A percentile compares a stretch with the other conserved stretches of the same genome.
Conservation (phyloP, 1,284 basidiomycete species). For the Cronartium quercuum region DNA sequence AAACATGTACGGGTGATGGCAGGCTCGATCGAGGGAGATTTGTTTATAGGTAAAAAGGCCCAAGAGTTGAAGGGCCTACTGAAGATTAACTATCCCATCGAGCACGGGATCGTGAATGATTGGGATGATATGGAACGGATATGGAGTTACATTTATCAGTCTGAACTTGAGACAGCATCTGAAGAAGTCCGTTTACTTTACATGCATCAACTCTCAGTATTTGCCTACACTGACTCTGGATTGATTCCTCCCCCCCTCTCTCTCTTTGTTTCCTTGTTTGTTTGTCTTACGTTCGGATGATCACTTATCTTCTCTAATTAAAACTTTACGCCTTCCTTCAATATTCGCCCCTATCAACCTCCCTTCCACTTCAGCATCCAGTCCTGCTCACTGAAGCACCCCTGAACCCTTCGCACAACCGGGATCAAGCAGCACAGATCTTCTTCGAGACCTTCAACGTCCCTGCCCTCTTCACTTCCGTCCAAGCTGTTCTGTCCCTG, state of each 20-base stretch:
- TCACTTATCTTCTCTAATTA: not conserved
- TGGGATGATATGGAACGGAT: constrained; percentile 99
- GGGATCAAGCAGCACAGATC: constrained; percentile 91
- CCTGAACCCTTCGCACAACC: constrained; percentile 85
- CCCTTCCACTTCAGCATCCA: constrained; percentile 66
- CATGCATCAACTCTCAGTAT: constrained; percentile 18
- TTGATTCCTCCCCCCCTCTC: not conserved
- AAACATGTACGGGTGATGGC: constrained; percentile 97
- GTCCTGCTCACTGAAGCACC: constrained; percentile 92
- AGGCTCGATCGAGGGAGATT: constrained; percentile 78
- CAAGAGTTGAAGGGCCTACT: constrained; percentile 88
- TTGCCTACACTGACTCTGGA: not conserved
- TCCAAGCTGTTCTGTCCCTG: constrained; percentile 95
- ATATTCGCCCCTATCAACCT: not conserved
- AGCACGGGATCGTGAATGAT: constrained; percentile 63
- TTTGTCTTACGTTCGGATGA: not conserved
- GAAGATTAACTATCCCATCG: constrained; percentile 98
- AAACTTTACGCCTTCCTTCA: not conserved
- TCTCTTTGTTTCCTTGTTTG: not conserved
- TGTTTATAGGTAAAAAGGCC: constrained; percentile 85
- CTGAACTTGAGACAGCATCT: constrained; percentile 84
- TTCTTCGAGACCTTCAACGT: constrained; percentile 99
- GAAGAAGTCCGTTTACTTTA: constrained; percentile 68
- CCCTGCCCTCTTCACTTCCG: constrained; percentile 90
- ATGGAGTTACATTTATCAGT: constrained; percentile 93